These are phyloP conservation scores for Cenchrus purpureus DNA, from an alignment of 176 grass and related monocot species.

Conservation along the genomic window DNA sequence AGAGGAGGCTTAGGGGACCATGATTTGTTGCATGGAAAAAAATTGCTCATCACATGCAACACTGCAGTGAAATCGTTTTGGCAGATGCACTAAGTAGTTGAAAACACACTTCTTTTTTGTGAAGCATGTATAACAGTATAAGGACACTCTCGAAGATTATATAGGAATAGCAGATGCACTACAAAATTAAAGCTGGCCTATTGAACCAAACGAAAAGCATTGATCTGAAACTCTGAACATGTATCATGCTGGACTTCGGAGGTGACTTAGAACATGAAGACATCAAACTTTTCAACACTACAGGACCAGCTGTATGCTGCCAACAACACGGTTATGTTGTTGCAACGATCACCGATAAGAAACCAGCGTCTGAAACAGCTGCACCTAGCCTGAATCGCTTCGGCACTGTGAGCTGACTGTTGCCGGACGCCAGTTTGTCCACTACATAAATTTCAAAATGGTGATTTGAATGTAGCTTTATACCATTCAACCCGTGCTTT, in stretches of 20 bases:
- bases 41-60: no score
- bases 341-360: not conserved
- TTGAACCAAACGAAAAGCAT: not conserved
- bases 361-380: not conserved
- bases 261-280: not conserved
- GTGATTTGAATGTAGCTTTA: not conserved
- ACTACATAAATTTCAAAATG: not conserved
- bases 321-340: not conserved
- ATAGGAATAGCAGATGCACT: not conserved
- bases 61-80: no score
- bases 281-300: not conserved
- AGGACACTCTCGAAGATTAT: no score
- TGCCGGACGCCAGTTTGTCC: no score
- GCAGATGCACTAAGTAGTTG: no score
- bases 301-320: not conserved
- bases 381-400: conserved; percentile 9
- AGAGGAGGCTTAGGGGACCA: no score
- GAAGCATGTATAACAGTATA: no score
- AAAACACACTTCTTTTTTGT: no score
- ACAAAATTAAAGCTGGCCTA: not conserved
- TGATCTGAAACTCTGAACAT: conserved; percentile 31
- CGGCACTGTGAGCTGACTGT: not conserved
- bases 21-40: no score
- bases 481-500: not conserved
- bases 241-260: not conserved